These are phyloP conservation scores for Chlorella sp. DNA, from an alignment of 139 green algal genomes.

Conservation along the genomic window DNA sequence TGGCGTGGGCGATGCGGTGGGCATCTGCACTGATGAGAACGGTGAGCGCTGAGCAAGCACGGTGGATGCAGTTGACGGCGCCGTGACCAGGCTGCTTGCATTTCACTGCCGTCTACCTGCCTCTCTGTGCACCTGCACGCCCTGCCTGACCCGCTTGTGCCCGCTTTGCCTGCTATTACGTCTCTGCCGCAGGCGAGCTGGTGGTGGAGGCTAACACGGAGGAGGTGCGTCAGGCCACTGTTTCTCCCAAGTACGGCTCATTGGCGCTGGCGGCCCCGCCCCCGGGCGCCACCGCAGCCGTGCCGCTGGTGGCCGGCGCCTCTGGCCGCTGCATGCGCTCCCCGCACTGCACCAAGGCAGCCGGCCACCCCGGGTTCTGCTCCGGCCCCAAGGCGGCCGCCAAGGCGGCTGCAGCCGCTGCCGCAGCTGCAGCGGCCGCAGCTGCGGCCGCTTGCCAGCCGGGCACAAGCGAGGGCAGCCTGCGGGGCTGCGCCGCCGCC, in stretches of 20 bases:
- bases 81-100: background rate
- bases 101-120: background rate
- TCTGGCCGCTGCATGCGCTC: constrained; percentile 54
- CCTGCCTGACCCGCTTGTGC: too few relatives aligned
- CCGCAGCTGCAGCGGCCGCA: background rate
- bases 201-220: constrained; percentile 66
- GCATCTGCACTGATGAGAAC: constrained; percentile 58
- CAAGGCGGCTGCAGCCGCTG: too few relatives aligned
- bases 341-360: constrained; percentile 61
- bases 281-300: constrained; percentile 21
- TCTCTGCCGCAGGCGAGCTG: constrained; percentile 24
- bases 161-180: too few relatives aligned
- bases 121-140: background rate
- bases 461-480: background rate
- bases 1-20: constrained; percentile 67
- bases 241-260: constrained; percentile 54
- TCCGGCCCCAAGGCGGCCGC: too few relatives aligned
- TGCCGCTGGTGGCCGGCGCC: constrained; percentile 42
- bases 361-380: constrained; percentile 66
- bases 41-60: too few relatives aligned
- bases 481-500: background rate
- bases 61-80: background rate
- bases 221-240: constrained; percentile 52
- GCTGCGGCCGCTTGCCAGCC: too few relatives aligned
- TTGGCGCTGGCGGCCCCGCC: constrained; percentile 35